Percentiles rank a stretch among this genome's conserved stretches.
Conservation (phyloP, 140 eudicot species). For the Senecio squalidus region DNA sequence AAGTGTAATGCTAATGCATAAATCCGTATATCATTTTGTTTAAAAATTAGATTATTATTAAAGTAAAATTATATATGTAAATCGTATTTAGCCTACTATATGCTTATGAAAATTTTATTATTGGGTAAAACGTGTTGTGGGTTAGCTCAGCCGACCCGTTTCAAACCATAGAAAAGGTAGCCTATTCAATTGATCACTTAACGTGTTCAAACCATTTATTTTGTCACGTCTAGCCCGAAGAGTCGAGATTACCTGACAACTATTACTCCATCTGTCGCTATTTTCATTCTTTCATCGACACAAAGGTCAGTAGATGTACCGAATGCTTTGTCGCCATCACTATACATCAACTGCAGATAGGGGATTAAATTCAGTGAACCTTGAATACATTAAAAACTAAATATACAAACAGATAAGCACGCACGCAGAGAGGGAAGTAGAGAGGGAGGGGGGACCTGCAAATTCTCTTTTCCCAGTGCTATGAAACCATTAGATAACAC, state of each 20-base stretch:
- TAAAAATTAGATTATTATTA: too few species aligned
- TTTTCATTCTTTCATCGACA: slow-evolving; percentile 81
- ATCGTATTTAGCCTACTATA: too few species aligned
- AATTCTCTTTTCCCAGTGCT: slow-evolving; percentile 76
- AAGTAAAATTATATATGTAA: too few species aligned
- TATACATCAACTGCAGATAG: slow-evolving; percentile 79
- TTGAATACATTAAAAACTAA: not conserved
- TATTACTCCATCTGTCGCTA: slow-evolving; percentile 91
- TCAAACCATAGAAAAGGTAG: too few species aligned
- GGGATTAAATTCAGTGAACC: not conserved
- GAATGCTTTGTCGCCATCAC: slow-evolving; percentile 98
- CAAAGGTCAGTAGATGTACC: slow-evolving; percentile 94
- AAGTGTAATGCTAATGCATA: too few species aligned
- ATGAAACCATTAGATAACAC: slow-evolving; percentile 89
- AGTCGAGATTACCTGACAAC: slow-evolving; percentile 62
- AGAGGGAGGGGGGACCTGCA: slow-evolving; percentile 59
- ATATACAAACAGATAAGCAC: not conserved
- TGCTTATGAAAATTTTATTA: too few species aligned
- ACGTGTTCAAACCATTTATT: too few species aligned
- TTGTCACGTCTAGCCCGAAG: not conserved
- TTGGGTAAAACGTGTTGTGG: not conserved
- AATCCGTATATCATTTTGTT: too few species aligned
- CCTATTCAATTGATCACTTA: too few species aligned
- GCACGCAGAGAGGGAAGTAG: not conserved
- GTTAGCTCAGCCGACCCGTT: not conserved